Percentiles rank a stretch among this genome's conserved stretches.
phyloP scores from a whole-genome alignment of 2,329 filamentous ascomycete genomes.

The Colletotrichum musicola region DNA sequence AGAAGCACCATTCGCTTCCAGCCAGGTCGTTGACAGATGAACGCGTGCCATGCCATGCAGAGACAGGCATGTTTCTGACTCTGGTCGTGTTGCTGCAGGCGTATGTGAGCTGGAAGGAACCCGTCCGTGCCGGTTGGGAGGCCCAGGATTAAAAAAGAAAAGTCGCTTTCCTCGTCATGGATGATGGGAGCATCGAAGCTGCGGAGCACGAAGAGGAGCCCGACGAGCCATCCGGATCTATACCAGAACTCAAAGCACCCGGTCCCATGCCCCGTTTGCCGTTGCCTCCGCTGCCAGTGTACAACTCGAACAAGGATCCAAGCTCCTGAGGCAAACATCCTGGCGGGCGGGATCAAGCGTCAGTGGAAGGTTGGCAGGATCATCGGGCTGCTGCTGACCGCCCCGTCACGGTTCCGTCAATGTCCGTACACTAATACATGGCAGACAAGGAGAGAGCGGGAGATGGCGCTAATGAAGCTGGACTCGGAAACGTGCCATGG shows the following conservation, averaged over 20 bases:
- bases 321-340: slow-evolving; percentile 9
- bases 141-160: slow-evolving; percentile 8
- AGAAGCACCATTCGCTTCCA: slow-evolving; percentile 12
- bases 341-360: slow-evolving; percentile 3
- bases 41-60: not conserved
- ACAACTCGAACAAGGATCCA: not conserved
- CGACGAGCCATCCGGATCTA: not conserved
- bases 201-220: not conserved
- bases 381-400: slow-evolving; percentile 11
- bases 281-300: not conserved
- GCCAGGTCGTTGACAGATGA: slow-evolving; percentile 15
- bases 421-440: not conserved
- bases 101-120: not conserved
- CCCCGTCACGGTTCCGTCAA: not conserved
- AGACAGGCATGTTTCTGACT: not conserved
- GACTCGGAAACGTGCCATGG: slow-evolving; percentile 24
- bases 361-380: not conserved
- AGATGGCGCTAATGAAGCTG: slow-evolving; percentile 6
- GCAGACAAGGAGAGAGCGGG: not conserved
- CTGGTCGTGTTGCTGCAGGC: slow-evolving; percentile 15
- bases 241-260: not conserved
- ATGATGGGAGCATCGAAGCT: not conserved
- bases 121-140: slow-evolving; percentile 12
- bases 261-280: not conserved
- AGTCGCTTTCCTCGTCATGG: not conserved